Percentiles rank a stretch among this genome's conserved stretches.
Evolutionary conservation across 2,329 filamentous ascomycete species (phyloP).

Genomic region (Fusarium continuum): DNA sequence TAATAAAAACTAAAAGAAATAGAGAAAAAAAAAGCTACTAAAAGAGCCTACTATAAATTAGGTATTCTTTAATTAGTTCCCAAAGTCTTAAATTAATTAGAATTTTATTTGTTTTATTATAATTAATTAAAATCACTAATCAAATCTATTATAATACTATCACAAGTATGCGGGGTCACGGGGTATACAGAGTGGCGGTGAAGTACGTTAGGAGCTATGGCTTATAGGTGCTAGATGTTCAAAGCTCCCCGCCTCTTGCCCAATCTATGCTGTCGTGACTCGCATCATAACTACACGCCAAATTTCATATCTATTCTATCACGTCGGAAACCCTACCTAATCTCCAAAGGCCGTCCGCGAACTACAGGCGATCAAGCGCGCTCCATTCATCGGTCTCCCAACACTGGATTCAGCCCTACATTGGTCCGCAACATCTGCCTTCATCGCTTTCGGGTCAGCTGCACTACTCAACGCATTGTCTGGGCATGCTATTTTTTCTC

Average conservation of each 20-base stretch:
- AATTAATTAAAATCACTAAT: no score
- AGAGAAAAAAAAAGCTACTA: no score
- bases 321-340: not conserved
- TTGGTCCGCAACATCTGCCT: not conserved
- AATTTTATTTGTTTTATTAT: no score
- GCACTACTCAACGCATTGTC: not conserved
- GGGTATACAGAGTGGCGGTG: no score
- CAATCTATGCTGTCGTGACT: not conserved
- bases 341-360: not conserved
- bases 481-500: not conserved
- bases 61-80: no score
- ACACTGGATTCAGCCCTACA: not conserved
- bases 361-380: not conserved
- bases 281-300: not conserved
- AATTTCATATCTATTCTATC: not conserved
- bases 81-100: no score
- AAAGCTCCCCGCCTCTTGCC: slow-evolving; percentile 29
- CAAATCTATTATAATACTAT: no score
- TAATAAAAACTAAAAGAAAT: no score
- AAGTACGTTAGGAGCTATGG: no score
- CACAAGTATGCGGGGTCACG: no score
- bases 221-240: no score
- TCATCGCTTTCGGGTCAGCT: not conserved
- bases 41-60: no score
- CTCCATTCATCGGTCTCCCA: not conserved